Conservation (phyloP, 139 green algal species). For the Diplosphaera chodatii region DNA sequence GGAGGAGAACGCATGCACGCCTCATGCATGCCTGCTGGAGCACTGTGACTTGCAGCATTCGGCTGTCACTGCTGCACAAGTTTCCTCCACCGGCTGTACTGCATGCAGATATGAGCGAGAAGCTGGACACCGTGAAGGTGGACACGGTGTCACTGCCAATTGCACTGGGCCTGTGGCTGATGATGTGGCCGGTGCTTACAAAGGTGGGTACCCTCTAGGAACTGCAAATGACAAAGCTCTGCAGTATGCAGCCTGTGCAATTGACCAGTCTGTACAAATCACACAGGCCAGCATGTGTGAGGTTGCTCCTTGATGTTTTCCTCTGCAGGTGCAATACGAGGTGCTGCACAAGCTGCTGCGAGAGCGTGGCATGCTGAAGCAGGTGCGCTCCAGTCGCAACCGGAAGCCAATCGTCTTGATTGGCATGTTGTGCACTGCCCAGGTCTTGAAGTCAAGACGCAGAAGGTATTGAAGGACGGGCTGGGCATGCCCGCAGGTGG, state of each 20-base stretch:
- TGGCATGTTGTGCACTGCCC: too few species aligned
- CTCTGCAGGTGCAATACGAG: constrained; percentile 40
- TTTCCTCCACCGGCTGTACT: too few species aligned
- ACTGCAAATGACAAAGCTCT: too few species aligned
- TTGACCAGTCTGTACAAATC: too few species aligned
- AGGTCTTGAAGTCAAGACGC: too few species aligned
- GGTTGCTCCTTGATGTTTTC: too few species aligned
- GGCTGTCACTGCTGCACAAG: too few species aligned
- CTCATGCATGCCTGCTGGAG: neutral
- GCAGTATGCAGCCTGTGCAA: too few species aligned
- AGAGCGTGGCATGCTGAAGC: constrained; percentile 2
- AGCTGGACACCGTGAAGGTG: constrained; percentile 14
- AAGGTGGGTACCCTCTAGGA: constrained; percentile 4
- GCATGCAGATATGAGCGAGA: neutral
- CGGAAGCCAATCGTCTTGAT: too few species aligned
- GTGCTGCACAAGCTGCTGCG: constrained; percentile 24
- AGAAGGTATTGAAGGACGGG: too few species aligned
- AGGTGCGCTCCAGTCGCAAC: constrained; percentile 10
- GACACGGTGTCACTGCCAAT: constrained; percentile 36
- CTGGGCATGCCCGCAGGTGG: too few species aligned
- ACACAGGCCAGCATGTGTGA: too few species aligned
- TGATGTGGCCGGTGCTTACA: constrained; percentile 46
- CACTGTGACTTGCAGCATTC: neutral
- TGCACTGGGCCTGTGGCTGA: constrained; percentile 43
- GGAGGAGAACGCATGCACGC: neutral